phyloP scores from a whole-genome alignment of 2,329 filamentous ascomycete genomes.

The Ophiostoma perfectum region DNA sequence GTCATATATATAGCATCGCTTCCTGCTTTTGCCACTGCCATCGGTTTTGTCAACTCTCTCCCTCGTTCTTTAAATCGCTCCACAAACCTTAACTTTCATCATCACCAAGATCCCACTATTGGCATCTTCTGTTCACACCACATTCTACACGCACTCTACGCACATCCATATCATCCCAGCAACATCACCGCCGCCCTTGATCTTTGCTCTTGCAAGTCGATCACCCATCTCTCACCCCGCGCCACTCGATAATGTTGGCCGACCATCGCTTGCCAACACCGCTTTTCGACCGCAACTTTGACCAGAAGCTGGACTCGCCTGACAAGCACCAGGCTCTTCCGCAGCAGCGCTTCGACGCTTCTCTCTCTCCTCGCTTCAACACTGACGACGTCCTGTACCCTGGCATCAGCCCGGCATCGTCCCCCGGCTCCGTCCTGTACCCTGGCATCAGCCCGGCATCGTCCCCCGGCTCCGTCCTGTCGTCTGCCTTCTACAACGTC shows the following conservation, averaged over 20 bases:
- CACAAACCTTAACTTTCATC: neutral
- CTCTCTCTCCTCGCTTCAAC: constrained; percentile 23
- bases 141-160: neutral
- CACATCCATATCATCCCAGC: neutral
- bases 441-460: constrained; percentile 27
- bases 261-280: constrained; percentile 19
- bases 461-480: constrained; percentile 30
- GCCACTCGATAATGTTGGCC: constrained; percentile 25
- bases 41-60: neutral
- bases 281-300: neutral
- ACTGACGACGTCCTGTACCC: constrained; percentile 19
- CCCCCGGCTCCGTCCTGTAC: constrained; percentile 28
- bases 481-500: constrained; percentile 27
- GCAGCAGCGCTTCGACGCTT: constrained; percentile 21
- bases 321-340: constrained; percentile 8
- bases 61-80: neutral
- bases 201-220: neutral
- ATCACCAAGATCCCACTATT: neutral
- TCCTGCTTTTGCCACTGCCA: neutral
- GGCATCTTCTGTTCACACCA: neutral
- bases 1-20: constrained; percentile 4
- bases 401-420: constrained; percentile 28
- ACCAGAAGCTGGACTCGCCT: constrained; percentile 10
- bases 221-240: too few species aligned
- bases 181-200: neutral